A percentile compares a stretch with the other conserved stretches of the same genome.
Conservation (phyloP, 306 rosid species). For the Medicago arabica region DNA sequence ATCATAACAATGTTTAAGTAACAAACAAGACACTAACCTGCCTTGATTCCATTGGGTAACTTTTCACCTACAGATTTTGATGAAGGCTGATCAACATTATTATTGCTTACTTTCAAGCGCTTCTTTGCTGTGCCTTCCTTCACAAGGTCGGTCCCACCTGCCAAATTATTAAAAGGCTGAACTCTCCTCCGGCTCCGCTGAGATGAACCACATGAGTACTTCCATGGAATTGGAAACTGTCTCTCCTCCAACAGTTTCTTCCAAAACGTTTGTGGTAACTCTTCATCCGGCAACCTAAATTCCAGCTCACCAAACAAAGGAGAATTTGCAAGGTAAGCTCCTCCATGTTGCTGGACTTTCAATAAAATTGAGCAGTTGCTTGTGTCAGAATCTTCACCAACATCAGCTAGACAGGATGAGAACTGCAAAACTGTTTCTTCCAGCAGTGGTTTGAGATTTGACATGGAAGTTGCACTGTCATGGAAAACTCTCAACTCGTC, state of each 20-base stretch:
- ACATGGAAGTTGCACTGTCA: slow-evolving; percentile 39
- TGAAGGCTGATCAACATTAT: slow-evolving; percentile 45
- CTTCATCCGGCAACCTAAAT: slow-evolving; percentile 49
- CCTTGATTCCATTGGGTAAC: slow-evolving; percentile 43
- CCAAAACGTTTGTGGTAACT: slow-evolving; percentile 72
- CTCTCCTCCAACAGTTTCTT: slow-evolving; percentile 68
- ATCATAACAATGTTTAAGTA: slow-evolving; percentile 30
- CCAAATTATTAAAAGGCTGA: slow-evolving; percentile 48
- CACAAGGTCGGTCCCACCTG: slow-evolving; percentile 45
- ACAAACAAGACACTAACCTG: slow-evolving; percentile 59
- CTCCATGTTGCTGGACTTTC: slow-evolving; percentile 69
- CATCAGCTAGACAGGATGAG: slow-evolving; percentile 55
- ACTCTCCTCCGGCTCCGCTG: slow-evolving; percentile 78
- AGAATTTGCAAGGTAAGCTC: slow-evolving; percentile 51
- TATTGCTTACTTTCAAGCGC: slow-evolving; percentile 60
- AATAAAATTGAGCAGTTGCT: slow-evolving; percentile 53
- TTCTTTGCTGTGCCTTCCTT: slow-evolving; percentile 58
- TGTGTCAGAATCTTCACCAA: slow-evolving; percentile 49
- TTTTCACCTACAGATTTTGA: slow-evolving; percentile 53
- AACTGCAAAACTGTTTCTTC: slow-evolving; percentile 61
- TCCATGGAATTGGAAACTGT: slow-evolving; percentile 73
- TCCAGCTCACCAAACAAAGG: slow-evolving; percentile 63
- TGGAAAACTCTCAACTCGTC: slow-evolving; percentile 65
- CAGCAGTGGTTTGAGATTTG: slow-evolving; percentile 43
- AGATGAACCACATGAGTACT: slow-evolving; percentile 56